Evolutionary conservation across 2,329 filamentous ascomycete species (phyloP), one percentile per base, ranked within the genome.

Genomic region (Harringtonia lauricola): DNA sequence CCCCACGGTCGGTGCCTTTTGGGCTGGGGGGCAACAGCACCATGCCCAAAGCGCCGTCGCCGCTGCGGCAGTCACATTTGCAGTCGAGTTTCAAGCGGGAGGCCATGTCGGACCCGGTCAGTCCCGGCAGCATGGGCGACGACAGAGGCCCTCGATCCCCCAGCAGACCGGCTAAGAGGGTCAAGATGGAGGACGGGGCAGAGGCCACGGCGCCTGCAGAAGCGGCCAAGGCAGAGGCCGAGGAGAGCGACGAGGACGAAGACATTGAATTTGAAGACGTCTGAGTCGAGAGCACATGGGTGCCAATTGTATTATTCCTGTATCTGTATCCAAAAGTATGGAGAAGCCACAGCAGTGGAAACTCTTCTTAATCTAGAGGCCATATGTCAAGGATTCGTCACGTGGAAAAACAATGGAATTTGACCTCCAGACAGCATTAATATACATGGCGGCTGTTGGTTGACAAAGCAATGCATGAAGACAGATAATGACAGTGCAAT

Each of bases 191-290:
- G 42, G 59, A 65, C 24, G 48, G 60, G 26, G 17, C 36, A 19
- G 19, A 22, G 24, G 31, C 17, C 8, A 26, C 24, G 8, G 24
- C 30, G n/a, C 17, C 34, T 8, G 37, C 49, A 5, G 47, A 40
- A 8, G 41, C 47, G 22, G 51, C 45, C 44, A 54, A 53, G 46
- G 39, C 50, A 36, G 51, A 51, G 28, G 60, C 60, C 7, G 67
- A 67, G 24, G 67, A 70, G 13, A 68, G 66, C 24, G 66, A 66
- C 29, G 72, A 75, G 21, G 68, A 67, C 21, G 66, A 67, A 21
- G 72, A 70, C 22, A 57, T 78, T 48, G 74, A 77, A 52, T 79
- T 79, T 57, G 74, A 77, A 52, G 74, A 79, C 54, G 73, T 78
- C 1, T 69, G 24, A 26, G 24, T 26, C 24, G 7, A 26, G 10